Evolutionary conservation across 2,329 filamentous ascomycete species (phyloP), one percentile per base, ranked within the genome.

Genomic region (Talaromyces funiculosus): DNA sequence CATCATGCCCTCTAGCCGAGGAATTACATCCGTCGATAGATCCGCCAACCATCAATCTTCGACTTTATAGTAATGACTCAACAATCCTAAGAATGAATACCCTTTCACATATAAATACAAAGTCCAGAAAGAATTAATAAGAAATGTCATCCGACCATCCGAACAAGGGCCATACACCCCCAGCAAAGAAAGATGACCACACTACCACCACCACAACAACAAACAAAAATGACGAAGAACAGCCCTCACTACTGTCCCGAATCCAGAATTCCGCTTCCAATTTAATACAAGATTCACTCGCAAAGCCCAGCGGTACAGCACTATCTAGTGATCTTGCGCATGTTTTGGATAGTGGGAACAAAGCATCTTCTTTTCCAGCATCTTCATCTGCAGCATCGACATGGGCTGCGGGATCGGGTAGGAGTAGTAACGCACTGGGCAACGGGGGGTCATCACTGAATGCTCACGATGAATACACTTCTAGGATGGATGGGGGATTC

Each of bases 241-340:
- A 66, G 62, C 59, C 62, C 20, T 72, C 70, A 16, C 59, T 75
- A 16, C 54, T 69, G 16, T 57, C 43, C 56, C 67, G 67, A 26
- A 70, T 72, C 43, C 69, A 72, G 57, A 66, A 67, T 53, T 78
- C 75, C 26, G 75, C 75, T 31, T 68, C 65, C 12, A 67, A 69
- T 0, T 69, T 78, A 31, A 64, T 73, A 22, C 67, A 68, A 22
- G 70, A 69, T 63, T 65, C 69, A n/a, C 70, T 77, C 49, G 64
- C 61, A 45, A 59, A 65, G 22, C 62, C 69, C 3, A 53, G 57
- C 22, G 57, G 38, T 31, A 33, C 53, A 20, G 53, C 22, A 22
- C 55, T 67, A 9, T 61, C 66, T 2, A 55, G 62, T 20, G 68
- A 71, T 61, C 56, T 68, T 18, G 65, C 67, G 9, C 63, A 67